Percentiles rank a stretch among this genome's conserved stretches.
Conservation (phyloP, 495 filamentous ascomycete genomes). For the Hypoxylon crocopeplum region DNA sequence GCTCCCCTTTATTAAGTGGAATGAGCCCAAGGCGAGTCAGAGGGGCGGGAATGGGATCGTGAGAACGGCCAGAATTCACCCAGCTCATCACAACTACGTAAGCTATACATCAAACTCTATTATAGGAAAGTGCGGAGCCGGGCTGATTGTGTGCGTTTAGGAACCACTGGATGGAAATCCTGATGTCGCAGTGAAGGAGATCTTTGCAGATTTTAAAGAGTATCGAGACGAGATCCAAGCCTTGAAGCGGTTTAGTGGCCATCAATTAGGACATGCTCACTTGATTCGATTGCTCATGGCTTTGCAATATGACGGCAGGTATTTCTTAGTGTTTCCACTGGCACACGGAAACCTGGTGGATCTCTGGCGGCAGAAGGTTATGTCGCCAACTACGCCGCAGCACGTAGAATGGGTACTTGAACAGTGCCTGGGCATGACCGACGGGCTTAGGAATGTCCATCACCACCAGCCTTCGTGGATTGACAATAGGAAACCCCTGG, state of each 20-base stretch:
- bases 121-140: no score
- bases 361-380: neutral
- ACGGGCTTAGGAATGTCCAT: neutral
- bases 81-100: slow-evolving; percentile 3
- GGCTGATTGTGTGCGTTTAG: no score
- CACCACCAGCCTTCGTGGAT: neutral
- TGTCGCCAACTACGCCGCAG: neutral
- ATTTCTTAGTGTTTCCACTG: neutral
- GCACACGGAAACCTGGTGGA: neutral
- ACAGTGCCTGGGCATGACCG: neutral
- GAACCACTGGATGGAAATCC: neutral
- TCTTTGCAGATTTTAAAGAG: neutral
- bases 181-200: neutral
- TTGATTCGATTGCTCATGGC: neutral
- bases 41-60: neutral
- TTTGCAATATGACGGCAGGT: neutral
- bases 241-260: neutral
- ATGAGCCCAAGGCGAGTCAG: neutral
- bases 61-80: neutral
- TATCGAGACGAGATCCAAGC: neutral
- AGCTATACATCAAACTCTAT: no score
- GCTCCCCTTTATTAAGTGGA: neutral
- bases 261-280: neutral
- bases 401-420: neutral
- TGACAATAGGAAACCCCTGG: no score